Conservation (phyloP, 495 filamentous ascomycete genomes). For the Penicillium simplicissimum region DNA sequence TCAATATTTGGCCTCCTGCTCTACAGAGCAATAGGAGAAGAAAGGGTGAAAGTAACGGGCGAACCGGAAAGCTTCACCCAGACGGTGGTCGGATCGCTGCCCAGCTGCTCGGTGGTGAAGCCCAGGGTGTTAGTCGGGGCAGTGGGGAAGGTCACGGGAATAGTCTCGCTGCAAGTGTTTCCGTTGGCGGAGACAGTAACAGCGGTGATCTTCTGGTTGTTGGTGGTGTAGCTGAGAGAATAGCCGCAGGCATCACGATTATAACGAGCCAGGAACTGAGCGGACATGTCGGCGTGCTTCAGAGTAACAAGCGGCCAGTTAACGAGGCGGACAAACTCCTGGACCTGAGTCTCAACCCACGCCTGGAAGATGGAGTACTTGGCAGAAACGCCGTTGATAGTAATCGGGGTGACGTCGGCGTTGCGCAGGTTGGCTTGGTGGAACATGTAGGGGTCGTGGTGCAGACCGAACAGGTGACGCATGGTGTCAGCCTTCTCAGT, state of each 20-base stretch:
- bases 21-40: conserved; percentile 43
- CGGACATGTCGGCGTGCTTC: conserved; percentile 53
- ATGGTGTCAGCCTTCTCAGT: conserved; percentile 53
- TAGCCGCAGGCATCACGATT: conserved; percentile 57
- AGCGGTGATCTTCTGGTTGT: conserved; percentile 46
- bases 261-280: conserved; percentile 51
- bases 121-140: conserved; percentile 42
- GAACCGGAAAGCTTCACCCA: conserved; percentile 58
- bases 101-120: conserved; percentile 55
- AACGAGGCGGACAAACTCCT: conserved; percentile 59
- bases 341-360: conserved; percentile 60
- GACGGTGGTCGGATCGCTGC: conserved; percentile 59
- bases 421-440: conserved; percentile 62
- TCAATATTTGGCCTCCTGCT: background rate
- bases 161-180: conserved; percentile 52
- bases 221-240: conserved; percentile 47
- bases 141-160: conserved; percentile 60
- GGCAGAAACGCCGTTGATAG: conserved; percentile 50
- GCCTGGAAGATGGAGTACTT: conserved; percentile 58
- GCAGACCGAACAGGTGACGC: conserved; percentile 55
- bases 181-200: conserved; percentile 52
- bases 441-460: conserved; percentile 53
- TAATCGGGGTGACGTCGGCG: conserved; percentile 44
- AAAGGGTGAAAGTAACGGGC: conserved; percentile 52
- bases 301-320: conserved; percentile 57